Conservation (phyloP, 495 filamentous ascomycete species). For the Penicillium nucicola region DNA sequence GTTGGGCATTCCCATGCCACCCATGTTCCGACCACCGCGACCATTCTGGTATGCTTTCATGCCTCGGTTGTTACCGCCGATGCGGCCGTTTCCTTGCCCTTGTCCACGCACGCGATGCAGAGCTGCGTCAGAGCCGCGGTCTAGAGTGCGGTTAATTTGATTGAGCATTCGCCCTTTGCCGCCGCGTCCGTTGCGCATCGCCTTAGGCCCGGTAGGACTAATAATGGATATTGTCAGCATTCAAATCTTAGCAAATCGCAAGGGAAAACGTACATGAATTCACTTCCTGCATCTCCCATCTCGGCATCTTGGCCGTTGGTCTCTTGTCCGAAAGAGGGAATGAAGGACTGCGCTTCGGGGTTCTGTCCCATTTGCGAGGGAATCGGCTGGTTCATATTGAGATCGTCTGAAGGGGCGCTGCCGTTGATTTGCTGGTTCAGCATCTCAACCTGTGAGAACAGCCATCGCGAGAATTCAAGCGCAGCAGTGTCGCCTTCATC, state of each 20-base stretch:
- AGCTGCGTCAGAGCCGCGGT: constrained; percentile 65
- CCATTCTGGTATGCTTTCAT: constrained; percentile 59
- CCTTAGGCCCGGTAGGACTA: constrained; percentile 92
- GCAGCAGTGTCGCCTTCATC: constrained; percentile 79
- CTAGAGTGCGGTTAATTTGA: constrained; percentile 84
- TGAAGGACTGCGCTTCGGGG: constrained; percentile 14
- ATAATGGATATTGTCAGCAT: constrained; percentile 15
- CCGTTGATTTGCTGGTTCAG: constrained; percentile 65
- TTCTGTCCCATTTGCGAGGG: constrained; percentile 32
- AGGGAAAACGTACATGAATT: constrained; percentile 64
- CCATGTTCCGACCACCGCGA: constrained; percentile 49
- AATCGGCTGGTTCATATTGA: constrained; percentile 26
- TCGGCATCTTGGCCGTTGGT: constrained; percentile 53
- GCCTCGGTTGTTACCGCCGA: constrained; percentile 69
- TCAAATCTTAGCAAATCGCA: not conserved
- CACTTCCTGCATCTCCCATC: constrained; percentile 64
- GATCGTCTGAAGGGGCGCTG: constrained; percentile 16
- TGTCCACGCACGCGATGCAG: constrained; percentile 79
- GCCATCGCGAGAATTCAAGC: constrained; percentile 81
- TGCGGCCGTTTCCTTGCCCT: constrained; percentile 69
- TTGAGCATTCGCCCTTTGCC: constrained; percentile 76
- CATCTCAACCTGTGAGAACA: constrained; percentile 76
- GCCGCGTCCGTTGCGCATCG: constrained; percentile 75
- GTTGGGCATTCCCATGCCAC: constrained; percentile 48
- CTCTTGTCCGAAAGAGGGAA: constrained; percentile 3